Conservation (phyloP, 1,284 basidiomycete species). For the Apiotrichum porosum region DNA sequence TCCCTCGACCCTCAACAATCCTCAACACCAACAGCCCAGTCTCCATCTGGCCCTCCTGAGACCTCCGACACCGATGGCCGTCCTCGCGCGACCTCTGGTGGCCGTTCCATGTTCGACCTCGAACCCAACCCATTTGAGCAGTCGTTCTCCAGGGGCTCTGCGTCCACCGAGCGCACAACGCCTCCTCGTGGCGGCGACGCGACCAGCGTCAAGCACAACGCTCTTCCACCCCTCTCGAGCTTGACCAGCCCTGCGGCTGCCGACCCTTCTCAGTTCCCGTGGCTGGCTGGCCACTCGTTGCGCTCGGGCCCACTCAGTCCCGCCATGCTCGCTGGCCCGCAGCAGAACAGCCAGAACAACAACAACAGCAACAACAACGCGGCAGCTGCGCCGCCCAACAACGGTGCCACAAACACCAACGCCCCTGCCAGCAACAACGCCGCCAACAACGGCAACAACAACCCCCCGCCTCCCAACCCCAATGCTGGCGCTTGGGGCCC, state of each 20-base stretch:
- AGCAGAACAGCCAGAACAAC: conserved; percentile 13
- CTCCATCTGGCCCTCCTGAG: conserved; percentile 1
- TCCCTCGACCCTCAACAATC: too few species aligned
- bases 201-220: conserved; percentile 46
- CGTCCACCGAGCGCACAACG: conserved; percentile 50
- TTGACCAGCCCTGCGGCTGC: conserved; percentile 69
- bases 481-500: conserved; percentile 8
- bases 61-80: conserved; percentile 2
- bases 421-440: not conserved
- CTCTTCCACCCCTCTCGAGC: conserved; percentile 79
- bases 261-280: conserved; percentile 63
- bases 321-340: conserved; percentile 86
- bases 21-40: not conserved
- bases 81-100: conserved; percentile 4
- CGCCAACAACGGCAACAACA: not conserved
- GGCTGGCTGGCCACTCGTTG: conserved; percentile 64
- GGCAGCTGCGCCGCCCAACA: not conserved
- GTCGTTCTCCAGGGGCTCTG: conserved; percentile 65
- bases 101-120: conserved; percentile 52
- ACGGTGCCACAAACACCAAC: not conserved
- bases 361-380: not conserved
- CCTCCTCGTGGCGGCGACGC: conserved; percentile 49
- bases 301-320: conserved; percentile 87
- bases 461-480: too few species aligned
- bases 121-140: conserved; percentile 97